Base-by-base conservation (phyloP, 2,329 filamentous ascomycete species). In the Penicillium sp. region DNA sequence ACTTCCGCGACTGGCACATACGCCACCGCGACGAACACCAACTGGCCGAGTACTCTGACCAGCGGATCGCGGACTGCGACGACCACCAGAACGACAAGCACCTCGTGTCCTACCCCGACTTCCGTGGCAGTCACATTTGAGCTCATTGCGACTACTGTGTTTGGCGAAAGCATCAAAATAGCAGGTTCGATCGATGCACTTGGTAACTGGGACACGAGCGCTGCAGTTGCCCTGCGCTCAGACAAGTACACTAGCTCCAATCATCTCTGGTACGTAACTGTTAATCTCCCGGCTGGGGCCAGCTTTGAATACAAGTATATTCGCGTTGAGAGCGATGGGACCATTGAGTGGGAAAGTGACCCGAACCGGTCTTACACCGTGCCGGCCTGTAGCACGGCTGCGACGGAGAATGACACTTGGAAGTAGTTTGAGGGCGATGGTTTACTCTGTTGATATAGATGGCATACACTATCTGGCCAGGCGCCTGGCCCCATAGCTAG, bases 261-360 rank as follows among this genome's bases (percentile, higher is more conserved):
- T 57, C 80, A 79, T 1, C 58, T 87, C 7, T 90, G 87, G 87
- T 76, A 70, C 44, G 76, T 67, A 0, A 79, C 78, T 0, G 62
- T 88, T 24, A 71, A 68, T 3, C 68, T 89, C 13, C 66, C 74
- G 1, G 74, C 81, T 0, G 84, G 84, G 1, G 72, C 74, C 46
- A 69, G 65, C 5, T 72, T 89, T 40, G 62, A 82, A 70, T 89
- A 88, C 67, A 88, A 89, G 73, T 89, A 81, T 61, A 79, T 89
- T 57, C 78, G 79, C 24, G 75, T 84, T 37, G 74, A 74, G 51
- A 62, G 69, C 2, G 76, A 81, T 59, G 80, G 82, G 1, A 70
- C 70, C 0, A 68, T 86, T 9, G 73, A 68, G 6, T 89, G 86
- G 85, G 86, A 89, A 72, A 73, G 70, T 42, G 84, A 85, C 55